These are phyloP conservation scores for Aspergillus baeticus DNA, from an alignment of 495 filamentous ascomycete species.

Conservation along the genomic window DNA sequence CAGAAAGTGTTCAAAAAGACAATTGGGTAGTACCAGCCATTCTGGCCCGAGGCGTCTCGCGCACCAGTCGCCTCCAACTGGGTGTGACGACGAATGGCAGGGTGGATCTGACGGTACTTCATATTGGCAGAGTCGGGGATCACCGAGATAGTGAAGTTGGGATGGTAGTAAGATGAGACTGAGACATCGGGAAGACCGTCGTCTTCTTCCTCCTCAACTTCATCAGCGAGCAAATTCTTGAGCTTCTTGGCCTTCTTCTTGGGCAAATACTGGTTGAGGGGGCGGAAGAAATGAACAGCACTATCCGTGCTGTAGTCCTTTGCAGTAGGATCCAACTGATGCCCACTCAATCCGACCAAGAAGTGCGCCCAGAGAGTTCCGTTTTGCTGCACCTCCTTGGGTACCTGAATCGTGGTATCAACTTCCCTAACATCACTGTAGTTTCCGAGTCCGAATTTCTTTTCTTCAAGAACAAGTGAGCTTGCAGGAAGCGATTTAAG, in stretches of 20 bases:
- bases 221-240: constrained; percentile 74
- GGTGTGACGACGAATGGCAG: constrained; percentile 72
- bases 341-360: constrained; percentile 74
- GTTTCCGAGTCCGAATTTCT: constrained; percentile 75
- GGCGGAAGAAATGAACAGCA: constrained; percentile 80
- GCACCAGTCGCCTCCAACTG: constrained; percentile 71
- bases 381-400: constrained; percentile 80
- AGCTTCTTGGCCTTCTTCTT: constrained; percentile 93
- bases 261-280: constrained; percentile 82
- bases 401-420: constrained; percentile 75
- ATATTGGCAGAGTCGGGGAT: constrained; percentile 76
- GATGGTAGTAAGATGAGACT: constrained; percentile 87
- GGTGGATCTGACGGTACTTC: constrained; percentile 64
- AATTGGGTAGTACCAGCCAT: constrained; percentile 96
- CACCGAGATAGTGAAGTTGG: constrained; percentile 87
- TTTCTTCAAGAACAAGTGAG: constrained; percentile 72
- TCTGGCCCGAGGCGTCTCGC: constrained; percentile 77
- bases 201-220: constrained; percentile 50
- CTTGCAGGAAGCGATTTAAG: constrained; percentile 56
- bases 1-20: constrained; percentile 94
- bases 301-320: constrained; percentile 67
- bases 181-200: constrained; percentile 56
- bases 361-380: constrained; percentile 94
- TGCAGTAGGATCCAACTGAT: constrained; percentile 69
- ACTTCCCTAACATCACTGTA: constrained; percentile 75